A percentile compares a stretch with the other conserved stretches of the same genome.
These are phyloP conservation scores for Carex kokanica DNA, from an alignment of 176 grass and related monocot genomes.

Conservation along the genomic window DNA sequence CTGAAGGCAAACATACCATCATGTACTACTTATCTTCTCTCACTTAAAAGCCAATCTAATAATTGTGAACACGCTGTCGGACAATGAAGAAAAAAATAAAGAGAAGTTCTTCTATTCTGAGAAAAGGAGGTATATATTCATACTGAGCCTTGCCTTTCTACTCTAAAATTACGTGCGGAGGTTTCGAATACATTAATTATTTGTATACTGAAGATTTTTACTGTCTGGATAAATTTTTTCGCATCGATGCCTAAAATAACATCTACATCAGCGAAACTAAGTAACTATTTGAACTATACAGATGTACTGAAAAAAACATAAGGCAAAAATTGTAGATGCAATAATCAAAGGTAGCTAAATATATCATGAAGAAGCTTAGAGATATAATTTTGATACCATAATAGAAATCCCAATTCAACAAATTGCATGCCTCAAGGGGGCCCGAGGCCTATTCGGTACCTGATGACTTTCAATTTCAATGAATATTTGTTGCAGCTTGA, in stretches of 20 bases:
- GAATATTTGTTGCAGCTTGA: background rate
- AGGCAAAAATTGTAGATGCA: background rate
- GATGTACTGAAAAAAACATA: background rate
- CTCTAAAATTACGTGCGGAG: background rate
- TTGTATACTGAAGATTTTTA: background rate
- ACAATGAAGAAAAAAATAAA: background rate
- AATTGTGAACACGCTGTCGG: background rate
- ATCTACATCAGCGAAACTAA: background rate
- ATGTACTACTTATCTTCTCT: background rate
- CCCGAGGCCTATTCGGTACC: background rate
- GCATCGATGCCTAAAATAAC: background rate
- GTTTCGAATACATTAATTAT: background rate
- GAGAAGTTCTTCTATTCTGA: background rate
- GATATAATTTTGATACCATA: background rate
- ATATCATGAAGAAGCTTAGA: background rate
- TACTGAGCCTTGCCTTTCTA: background rate
- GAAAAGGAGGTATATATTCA: background rate
- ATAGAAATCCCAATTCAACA: slow-evolving; percentile 11
- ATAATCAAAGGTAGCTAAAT: background rate
- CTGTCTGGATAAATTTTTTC: background rate
- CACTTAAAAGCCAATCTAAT: background rate
- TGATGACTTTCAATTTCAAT: background rate
- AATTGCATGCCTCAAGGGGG: background rate
- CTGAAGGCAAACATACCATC: background rate
- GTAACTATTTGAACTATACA: background rate